phyloP scores from a whole-genome alignment of 148 eudicot genomes.

The Persicaria maculosa region DNA sequence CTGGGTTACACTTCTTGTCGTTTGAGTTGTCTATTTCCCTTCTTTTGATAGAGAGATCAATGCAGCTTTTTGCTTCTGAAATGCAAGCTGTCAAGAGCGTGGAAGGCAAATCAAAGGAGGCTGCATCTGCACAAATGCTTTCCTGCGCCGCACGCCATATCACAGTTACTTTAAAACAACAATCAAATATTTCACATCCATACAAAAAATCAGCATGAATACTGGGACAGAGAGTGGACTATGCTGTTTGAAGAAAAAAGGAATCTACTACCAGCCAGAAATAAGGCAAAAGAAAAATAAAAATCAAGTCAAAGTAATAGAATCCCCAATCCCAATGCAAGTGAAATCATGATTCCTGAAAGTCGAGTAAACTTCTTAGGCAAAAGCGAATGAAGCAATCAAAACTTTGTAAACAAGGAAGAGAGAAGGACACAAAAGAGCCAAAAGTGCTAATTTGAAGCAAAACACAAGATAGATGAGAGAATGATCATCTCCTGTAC shows the following conservation, averaged over 20 bases:
- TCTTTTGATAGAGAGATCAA: conserved; percentile 68
- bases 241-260: neutral
- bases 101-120: conserved; percentile 88
- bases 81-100: conserved; percentile 74
- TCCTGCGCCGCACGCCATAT: conserved; percentile 43
- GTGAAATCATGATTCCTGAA: conserved; percentile 1
- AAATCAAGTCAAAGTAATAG: neutral
- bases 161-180: neutral
- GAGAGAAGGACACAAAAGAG: neutral
- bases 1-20: conserved; percentile 75
- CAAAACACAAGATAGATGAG: neutral
- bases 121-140: conserved; percentile 92
- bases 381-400: neutral
- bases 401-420: neutral
- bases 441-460: neutral
- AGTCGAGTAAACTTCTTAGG: neutral
- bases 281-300: neutral
- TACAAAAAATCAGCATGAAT: neutral
- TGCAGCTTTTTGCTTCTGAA: conserved; percentile 80
- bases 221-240: neutral
- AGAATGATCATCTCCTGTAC: neutral
- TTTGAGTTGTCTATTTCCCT: conserved; percentile 52
- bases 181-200: neutral
- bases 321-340: neutral
- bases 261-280: neutral